Base-by-base conservation (phyloP, 2,329 filamentous ascomycete species). In the Pyrenochaeta sp. region DNA sequence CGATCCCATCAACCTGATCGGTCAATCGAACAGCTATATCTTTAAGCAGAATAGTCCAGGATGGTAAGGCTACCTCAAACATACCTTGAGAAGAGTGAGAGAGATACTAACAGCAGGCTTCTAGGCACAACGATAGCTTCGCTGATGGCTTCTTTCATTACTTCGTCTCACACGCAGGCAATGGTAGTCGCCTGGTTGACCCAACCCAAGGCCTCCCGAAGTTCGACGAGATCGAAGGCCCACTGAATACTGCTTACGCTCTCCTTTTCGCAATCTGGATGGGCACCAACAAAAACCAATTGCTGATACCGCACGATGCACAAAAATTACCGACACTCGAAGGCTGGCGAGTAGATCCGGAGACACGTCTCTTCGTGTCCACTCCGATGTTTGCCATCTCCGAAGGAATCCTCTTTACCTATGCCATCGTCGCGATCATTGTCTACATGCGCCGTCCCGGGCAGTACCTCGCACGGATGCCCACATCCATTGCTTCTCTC, bases 361-460 rank as follows among this genome's bases (percentile, higher is more conserved):
- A 79, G 14, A 72, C 65, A 0, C 70, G 78, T 0, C 72, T 85
- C 0, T 81, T 84, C 32, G 60, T 84, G 21, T 77, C 77, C 0
- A 51, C 52, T 0, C 44, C 72, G 0, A 77, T 81, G 14, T 78
- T 82, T 31, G 54, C 68, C 3, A 71, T 83, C 1, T 69, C 74
- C 0, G 60, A 79, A 5, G 48, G 44, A 0, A 74, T 84, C 0
- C 47, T 85, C 0, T 51, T 32, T 0, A 14, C 76, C 0, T 78
- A 83, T 29, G 52, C 76, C 0, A 6, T 77, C 0, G 72, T 77
- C 0, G 73, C 76, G 0, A n/a, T 74, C 0, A 0, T 68, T 0
- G 69, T 82, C 4, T 85, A 83, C 41, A 9, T 61, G 0, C 51
- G 65, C 0, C 53, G 75, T 0, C 72, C 78, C 0, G 69, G 68